These are phyloP conservation scores for Hemileccinum rubropunctum DNA, from an alignment of 768 basidiomycete genomes.

Conservation along the genomic window DNA sequence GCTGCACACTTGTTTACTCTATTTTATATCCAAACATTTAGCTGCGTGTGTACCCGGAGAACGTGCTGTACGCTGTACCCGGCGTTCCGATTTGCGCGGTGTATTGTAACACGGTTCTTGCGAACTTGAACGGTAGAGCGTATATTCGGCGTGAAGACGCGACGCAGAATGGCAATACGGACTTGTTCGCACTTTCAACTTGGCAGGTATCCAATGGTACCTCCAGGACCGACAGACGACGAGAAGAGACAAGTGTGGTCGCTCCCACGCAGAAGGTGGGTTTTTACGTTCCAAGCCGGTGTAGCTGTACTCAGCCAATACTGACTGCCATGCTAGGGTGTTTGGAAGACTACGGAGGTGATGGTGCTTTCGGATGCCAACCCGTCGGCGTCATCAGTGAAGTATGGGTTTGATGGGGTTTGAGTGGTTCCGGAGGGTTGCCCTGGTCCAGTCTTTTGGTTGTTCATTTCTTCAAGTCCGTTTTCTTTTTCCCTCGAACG, in stretches of 20 bases:
- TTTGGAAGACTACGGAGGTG: neutral
- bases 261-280: neutral
- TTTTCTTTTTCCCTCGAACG: no score
- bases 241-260: neutral
- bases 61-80: neutral
- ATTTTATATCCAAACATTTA: neutral
- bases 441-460: neutral
- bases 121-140: neutral
- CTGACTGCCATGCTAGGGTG: no score
- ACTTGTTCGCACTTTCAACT: no score
- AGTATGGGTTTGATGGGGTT: neutral
- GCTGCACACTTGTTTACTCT: no score
- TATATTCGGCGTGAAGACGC: neutral
- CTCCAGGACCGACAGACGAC: neutral
- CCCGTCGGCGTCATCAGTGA: neutral
- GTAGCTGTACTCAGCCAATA: no score
- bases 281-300: neutral
- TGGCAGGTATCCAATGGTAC: no score
- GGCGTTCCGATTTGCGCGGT: neutral
- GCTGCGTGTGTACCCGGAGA: neutral
- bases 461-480: neutral
- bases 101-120: neutral
- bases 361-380: neutral
- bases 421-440: no score
- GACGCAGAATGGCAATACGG: no score